Percentiles rank a stretch among this genome's conserved stretches.
phyloP scores from a whole-genome alignment of 106 monocot species.

The Apostasia shenzhenica region DNA sequence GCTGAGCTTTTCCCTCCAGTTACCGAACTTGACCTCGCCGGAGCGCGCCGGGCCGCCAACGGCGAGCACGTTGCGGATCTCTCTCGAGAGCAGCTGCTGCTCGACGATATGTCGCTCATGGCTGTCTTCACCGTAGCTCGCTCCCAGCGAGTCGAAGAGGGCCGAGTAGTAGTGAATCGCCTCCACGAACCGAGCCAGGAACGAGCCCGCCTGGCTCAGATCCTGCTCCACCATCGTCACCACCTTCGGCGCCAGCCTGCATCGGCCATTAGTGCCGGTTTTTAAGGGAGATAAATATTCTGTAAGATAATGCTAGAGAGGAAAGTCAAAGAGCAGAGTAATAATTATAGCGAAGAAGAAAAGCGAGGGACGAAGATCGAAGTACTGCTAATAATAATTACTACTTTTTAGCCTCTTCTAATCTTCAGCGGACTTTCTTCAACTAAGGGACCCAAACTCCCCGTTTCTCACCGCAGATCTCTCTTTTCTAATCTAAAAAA shows the following conservation, averaged over 20 bases:
- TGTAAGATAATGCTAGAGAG: neutral
- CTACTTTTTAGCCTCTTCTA: conserved; percentile 11
- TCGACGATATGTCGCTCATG: conserved; percentile 83
- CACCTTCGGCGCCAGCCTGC: conserved; percentile 82
- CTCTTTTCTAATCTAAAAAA: conserved; percentile 6
- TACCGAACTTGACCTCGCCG: conserved; percentile 79
- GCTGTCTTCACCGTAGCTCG: conserved; percentile 84
- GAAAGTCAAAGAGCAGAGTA: conserved; percentile 5
- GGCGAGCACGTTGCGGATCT: conserved; percentile 90
- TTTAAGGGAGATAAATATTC: too few species aligned
- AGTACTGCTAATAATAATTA: conserved; percentile 11
- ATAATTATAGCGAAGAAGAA: conserved; percentile 3
- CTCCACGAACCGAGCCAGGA: conserved; percentile 86
- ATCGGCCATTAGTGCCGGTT: neutral
- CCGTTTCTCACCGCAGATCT: neutral
- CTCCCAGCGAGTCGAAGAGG: conserved; percentile 85
- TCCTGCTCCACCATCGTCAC: conserved; percentile 98
- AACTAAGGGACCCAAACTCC: neutral
- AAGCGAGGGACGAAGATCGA: conserved; percentile 6
- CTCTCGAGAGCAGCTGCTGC: conserved; percentile 89
- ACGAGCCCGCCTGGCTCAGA: conserved; percentile 77
- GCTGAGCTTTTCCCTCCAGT: conserved; percentile 83
- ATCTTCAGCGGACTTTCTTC: neutral
- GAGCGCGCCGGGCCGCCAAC: conserved; percentile 84
- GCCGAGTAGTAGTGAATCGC: conserved; percentile 98